Conservation (phyloP, 495 filamentous ascomycete genomes). For the Podospora sp. region DNA sequence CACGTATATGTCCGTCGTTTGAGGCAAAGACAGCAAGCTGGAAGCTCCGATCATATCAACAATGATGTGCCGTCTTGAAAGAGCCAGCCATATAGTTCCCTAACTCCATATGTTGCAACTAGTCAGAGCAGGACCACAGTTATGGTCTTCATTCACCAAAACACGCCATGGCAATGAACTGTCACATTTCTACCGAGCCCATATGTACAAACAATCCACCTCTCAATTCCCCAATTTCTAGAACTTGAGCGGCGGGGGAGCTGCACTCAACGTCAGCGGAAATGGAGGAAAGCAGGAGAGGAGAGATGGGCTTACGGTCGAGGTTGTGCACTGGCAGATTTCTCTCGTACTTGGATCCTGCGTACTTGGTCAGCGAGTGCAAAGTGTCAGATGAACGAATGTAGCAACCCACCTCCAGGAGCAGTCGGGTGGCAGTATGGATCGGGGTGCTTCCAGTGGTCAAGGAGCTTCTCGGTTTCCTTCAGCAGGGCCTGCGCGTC, state of each 20-base stretch:
- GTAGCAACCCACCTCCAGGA: constrained; percentile 73
- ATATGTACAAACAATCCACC: constrained; percentile 26
- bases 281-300: constrained; percentile 9
- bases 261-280: constrained; percentile 23
- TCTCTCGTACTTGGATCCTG: constrained; percentile 94
- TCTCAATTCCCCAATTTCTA: constrained; percentile 28
- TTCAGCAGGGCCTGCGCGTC: constrained; percentile 67
- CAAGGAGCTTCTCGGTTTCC: constrained; percentile 83
- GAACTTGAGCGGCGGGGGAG: constrained; percentile 50
- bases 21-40: no score
- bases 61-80: no score
- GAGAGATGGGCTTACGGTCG: constrained; percentile 64
- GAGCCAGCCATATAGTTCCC: no score
- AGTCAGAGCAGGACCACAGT: no score
- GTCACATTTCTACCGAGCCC: constrained; percentile 9
- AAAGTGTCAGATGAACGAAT: constrained; percentile 1
- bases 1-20: no score
- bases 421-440: constrained; percentile 86
- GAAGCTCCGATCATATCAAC: no score
- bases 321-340: constrained; percentile 80
- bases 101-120: no score
- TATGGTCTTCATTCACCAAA: no score
- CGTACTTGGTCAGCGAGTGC: constrained; percentile 37
- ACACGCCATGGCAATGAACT: not conserved
- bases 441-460: constrained; percentile 97